Percentiles rank a stretch among this genome's conserved stretches.
Conservation (phyloP, 768 basidiomycete species). For the Boletellus sp. region DNA sequence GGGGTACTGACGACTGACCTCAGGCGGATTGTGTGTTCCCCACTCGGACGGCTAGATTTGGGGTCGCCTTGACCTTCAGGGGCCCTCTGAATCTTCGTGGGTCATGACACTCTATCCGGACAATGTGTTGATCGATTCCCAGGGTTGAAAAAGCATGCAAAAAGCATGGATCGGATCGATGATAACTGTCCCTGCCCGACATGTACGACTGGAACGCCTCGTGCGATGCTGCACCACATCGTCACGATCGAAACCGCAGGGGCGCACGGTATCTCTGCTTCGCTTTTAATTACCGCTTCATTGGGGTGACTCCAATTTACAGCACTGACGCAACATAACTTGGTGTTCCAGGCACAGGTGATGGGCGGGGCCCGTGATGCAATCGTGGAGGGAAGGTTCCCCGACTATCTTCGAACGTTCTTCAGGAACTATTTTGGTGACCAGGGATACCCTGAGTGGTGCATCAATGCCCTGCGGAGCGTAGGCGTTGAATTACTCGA, state of each 20-base stretch:
- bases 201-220: conserved; percentile 60
- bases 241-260: conserved; percentile 77
- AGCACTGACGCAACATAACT: conserved; percentile 82
- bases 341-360: conserved; percentile 80
- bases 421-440: conserved; percentile 76
- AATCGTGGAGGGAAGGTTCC: conserved; percentile 74
- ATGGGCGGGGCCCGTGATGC: conserved; percentile 85
- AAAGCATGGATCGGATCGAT: conserved; percentile 72
- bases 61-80: conserved; percentile 77
- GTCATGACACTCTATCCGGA: background rate
- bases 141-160: conserved; percentile 61
- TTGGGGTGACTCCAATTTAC: conserved; percentile 9
- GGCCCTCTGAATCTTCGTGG: conserved; percentile 83
- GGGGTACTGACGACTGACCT: background rate
- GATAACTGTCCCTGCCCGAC: conserved; percentile 82
- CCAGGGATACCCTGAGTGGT: conserved; percentile 84
- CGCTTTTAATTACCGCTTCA: conserved; percentile 16
- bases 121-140: conserved; percentile 8
- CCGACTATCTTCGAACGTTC: conserved; percentile 70
- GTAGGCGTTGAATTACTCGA: conserved; percentile 83
- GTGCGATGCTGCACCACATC: conserved; percentile 73
- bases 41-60: conserved; percentile 88
- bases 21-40: conserved; percentile 94
- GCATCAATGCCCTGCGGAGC: conserved; percentile 74
- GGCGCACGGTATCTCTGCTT: conserved; percentile 63